These are phyloP conservation scores for Moesziomyces parantarcticus DNA, from an alignment of 1,284 basidiomycete genomes.

Conservation along the genomic window DNA sequence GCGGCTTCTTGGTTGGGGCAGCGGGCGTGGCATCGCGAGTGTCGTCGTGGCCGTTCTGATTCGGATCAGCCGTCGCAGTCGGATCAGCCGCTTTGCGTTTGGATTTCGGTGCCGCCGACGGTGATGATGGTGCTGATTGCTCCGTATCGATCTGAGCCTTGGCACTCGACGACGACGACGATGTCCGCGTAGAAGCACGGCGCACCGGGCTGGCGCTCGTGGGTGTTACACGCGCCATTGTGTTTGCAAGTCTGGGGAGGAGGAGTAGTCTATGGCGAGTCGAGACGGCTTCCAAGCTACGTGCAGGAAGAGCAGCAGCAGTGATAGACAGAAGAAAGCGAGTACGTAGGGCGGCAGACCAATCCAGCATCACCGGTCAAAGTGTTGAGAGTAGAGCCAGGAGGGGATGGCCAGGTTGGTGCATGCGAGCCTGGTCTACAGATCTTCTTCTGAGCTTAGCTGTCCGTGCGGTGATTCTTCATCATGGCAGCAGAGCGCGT, in stretches of 20 bases:
- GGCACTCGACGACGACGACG: background rate
- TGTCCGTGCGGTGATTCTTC: too few relatives aligned
- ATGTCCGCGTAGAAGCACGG: slow-evolving; percentile 18
- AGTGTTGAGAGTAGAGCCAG: background rate
- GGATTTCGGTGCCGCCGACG: slow-evolving; percentile 9
- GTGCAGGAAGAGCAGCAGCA: background rate
- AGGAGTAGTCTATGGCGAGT: background rate
- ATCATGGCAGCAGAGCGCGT: background rate
- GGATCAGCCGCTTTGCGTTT: slow-evolving; percentile 28
- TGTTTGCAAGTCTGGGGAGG: background rate
- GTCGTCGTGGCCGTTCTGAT: slow-evolving; percentile 1
- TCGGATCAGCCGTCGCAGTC: slow-evolving; percentile 3
- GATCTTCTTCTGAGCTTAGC: too few relatives aligned
- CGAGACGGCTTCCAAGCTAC: background rate
- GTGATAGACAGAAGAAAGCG: background rate
- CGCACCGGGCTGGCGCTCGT: slow-evolving; percentile 4
- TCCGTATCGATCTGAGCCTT: background rate
- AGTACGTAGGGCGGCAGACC: background rate
- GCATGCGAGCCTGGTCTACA: too few relatives aligned
- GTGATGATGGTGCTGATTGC: slow-evolving; percentile 1
- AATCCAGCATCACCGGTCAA: slow-evolving; percentile 3
- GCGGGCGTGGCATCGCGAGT: background rate
- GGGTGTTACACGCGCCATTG: slow-evolving; percentile 16
- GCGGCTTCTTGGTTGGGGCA: slow-evolving; percentile 26
- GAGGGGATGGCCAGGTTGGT: background rate